Conservation (phyloP, 176 grass and related monocot species). For the Phragmites australis region DNA sequence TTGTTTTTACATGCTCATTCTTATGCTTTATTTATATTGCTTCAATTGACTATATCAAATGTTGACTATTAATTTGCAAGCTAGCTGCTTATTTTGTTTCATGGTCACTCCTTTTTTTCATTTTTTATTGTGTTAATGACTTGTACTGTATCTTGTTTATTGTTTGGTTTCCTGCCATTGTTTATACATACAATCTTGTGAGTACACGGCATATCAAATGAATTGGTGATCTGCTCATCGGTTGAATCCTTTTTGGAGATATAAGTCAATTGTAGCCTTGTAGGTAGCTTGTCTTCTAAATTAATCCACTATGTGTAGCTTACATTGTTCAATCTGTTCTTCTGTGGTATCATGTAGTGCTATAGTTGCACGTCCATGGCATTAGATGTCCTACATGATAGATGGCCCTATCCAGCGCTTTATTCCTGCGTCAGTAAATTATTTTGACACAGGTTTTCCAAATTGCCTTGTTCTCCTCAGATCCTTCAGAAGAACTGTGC, state of each 20-base stretch:
- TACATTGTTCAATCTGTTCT: conserved; percentile 3
- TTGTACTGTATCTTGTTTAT: conserved; percentile 16
- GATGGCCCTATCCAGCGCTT: background rate
- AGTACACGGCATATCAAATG: background rate
- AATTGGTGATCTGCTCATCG: background rate
- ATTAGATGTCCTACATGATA: background rate
- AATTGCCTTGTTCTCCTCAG: conserved; percentile 45
- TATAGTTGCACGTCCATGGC: conserved; percentile 9
- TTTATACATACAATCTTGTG: conserved; percentile 10
- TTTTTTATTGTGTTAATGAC: background rate
- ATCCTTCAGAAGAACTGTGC: conserved; percentile 89
- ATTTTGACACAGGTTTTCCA: background rate
- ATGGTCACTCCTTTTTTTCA: background rate
- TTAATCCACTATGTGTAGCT: background rate
- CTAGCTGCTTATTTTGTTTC: background rate
- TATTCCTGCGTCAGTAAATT: conserved; percentile 3
- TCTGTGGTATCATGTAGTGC: background rate
- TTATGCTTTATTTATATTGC: background rate
- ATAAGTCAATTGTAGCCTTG: background rate
- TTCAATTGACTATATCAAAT: background rate
- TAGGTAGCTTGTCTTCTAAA: conserved; percentile 5
- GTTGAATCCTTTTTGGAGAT: background rate
- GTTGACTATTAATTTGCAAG: background rate
- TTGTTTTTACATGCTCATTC: background rate
- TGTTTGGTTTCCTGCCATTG: background rate